Base-by-base conservation (phyloP, 1,284 basidiomycete species). In the Heterobasidion annosum region DNA sequence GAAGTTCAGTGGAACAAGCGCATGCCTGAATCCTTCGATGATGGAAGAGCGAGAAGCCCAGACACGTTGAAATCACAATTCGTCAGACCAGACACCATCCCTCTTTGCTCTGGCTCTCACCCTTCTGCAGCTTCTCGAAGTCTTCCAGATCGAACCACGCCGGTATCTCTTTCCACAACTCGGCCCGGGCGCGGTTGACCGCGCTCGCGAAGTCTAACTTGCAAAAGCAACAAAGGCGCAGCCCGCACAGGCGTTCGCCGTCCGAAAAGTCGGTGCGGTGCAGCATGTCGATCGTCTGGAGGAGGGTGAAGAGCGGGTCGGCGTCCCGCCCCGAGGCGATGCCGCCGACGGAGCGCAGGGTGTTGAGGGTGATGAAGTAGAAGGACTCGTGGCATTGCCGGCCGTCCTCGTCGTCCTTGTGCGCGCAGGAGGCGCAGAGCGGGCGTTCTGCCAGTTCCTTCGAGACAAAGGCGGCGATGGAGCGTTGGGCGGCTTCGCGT, bases 331-430 rank as follows among this genome's bases (percentile, higher is more conserved):
- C 86, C 53, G 72, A 75, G 1, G 84, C 78, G 57, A 88, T 81
- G 0, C 86, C 85, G 1, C 83, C 81, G 50, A 88, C 76, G 25
- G 81, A 76, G 53, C 86, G 79, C 46, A 88, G 69, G 33, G 85
- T 69, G 64, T 88, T 87, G 56, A 88, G 76, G 70, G 79, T 79
- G 69, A 89, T 80, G 64, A 82, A 85, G 67, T 86, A 84, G 68
- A 84, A 86, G 12, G 85, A 84, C 57, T 87, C 82, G 56, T 71
- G 70, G 66, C 86, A 88, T 59, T 68, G 59, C 47, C 67, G 52
- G 56, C 57, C 48, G 61, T 61, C 58, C 57, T 59, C 50, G 54
- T 58, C 48, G 56, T 54, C 58, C 62, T 78, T 72, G 18, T 54
- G 48, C 19, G 69, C 63, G 65, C 85, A 88, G 16, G 73, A 68